Conservation (phyloP, 164 flowering plant species). For the Dillenia suffruticosa region DNA sequence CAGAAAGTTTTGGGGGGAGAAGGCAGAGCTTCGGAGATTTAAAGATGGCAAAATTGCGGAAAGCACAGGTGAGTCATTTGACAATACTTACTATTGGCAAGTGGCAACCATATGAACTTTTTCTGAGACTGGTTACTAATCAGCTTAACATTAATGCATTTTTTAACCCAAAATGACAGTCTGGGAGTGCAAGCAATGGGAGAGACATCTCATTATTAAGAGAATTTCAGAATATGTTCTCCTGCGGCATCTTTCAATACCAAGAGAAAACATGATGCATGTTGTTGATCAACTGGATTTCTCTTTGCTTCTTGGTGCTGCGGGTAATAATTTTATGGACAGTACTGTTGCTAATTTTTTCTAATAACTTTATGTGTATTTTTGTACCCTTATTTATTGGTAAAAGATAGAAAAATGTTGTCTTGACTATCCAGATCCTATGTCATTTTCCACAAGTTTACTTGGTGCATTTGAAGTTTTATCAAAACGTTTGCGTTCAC, state of each 20-base stretch:
- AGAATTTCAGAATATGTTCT: slow-evolving; percentile 64
- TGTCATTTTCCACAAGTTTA: slow-evolving; percentile 53
- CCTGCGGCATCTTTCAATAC: slow-evolving; percentile 61
- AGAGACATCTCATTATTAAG: slow-evolving; percentile 71
- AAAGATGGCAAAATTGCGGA: slow-evolving; percentile 88
- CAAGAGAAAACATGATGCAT: slow-evolving; percentile 42
- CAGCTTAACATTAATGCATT: not conserved
- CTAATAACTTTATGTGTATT: not conserved
- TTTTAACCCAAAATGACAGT: slow-evolving; percentile 31
- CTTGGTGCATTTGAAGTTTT: slow-evolving; percentile 62
- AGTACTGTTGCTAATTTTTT: slow-evolving; percentile 3
- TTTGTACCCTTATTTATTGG: not conserved
- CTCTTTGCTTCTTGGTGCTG: slow-evolving; percentile 50
- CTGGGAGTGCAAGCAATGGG: slow-evolving; percentile 77
- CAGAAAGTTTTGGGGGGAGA: slow-evolving; percentile 92
- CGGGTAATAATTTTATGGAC: slow-evolving; percentile 33
- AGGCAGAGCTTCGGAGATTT: slow-evolving; percentile 79
- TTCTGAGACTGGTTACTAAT: no score
- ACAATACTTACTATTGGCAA: slow-evolving; percentile 3
- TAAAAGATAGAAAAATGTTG: no score
- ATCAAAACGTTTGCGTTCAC: slow-evolving; percentile 58
- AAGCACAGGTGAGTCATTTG: slow-evolving; percentile 59
- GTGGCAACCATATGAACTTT: no score
- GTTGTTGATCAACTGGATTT: slow-evolving; percentile 87
- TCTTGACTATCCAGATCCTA: slow-evolving; percentile 49